Evolutionary conservation across 176 grass and related monocot genomes (phyloP), one percentile per base, ranked within the genome.

Genomic region (Avena atlantica): DNA sequence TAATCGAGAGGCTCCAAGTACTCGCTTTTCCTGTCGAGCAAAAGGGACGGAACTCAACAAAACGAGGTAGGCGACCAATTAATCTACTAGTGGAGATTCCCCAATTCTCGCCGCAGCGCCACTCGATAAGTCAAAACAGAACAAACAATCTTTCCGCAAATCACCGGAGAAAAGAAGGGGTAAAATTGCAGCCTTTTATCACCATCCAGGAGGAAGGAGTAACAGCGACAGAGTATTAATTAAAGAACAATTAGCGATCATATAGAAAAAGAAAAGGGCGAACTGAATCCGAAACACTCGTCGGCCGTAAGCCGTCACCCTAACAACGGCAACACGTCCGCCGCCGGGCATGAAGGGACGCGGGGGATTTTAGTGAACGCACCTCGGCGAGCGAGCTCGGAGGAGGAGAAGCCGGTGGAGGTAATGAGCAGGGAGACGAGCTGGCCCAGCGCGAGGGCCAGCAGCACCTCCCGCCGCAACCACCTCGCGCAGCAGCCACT

Each of bases 351-450:
- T 67, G 78, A 4, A 15, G n/a, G 40, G 6, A 12, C 2, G 40
- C 12, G 44, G 8, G 6, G 44, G 70, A n/a, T 49, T 17, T 49
- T 17, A 5, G 17, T 16, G 24, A 17, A 70, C 78, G 68, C 31
- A 95, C 93, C 96, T 95, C 88, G 82, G 29, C 93, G 78, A 37
- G 93, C 90, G 84, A 98, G 96, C 81, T 95, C 93, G 90, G 96
- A 94, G 84, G 96, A 98, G 51, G 93, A 91, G 90, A 98, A 98
- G 42, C 92, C 93, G 74, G 96, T 98, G 78, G 93, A 93, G 63
- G 96, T 98, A 86, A 98, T 94, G 88, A 98, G 91, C 9, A 98
- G 90, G n/a, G 96, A 98, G 27, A 92, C 91, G 76, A 98, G 89
- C 87, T 98, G 96, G 5, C 96, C 96, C 81, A 98, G 81, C 57